Percentiles rank a stretch among this genome's conserved stretches.
These are phyloP conservation scores for Vicia faba DNA, from an alignment of 306 rosid species.

Conservation along the genomic window DNA sequence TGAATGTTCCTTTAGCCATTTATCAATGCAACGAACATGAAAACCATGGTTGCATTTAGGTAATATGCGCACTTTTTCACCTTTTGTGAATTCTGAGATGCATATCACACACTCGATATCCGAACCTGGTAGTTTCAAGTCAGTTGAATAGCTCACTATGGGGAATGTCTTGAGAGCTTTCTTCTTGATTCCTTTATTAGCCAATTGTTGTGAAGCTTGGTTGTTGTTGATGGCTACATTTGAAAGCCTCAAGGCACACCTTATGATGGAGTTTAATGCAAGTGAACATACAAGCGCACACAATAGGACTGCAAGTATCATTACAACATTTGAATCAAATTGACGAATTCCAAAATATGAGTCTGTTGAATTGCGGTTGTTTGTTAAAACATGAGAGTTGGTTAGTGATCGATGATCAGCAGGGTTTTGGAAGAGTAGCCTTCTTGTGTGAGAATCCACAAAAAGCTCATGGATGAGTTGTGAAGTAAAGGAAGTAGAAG, in stretches of 20 bases:
- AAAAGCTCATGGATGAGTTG: slow-evolving; percentile 42
- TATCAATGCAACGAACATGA: slow-evolving; percentile 78
- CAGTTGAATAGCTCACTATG: slow-evolving; percentile 48
- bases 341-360: slow-evolving; percentile 40
- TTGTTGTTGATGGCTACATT: slow-evolving; percentile 42
- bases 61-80: slow-evolving; percentile 64
- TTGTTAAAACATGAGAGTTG: background rate
- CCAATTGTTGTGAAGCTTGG: slow-evolving; percentile 32
- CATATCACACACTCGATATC: slow-evolving; percentile 78
- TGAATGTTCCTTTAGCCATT: slow-evolving; percentile 73
- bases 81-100: slow-evolving; percentile 57
- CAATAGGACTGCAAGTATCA: slow-evolving; percentile 85
- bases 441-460: slow-evolving; percentile 58
- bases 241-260: slow-evolving; percentile 66
- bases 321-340: slow-evolving; percentile 33
- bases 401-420: slow-evolving; percentile 15
- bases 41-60: slow-evolving; percentile 91
- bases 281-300: slow-evolving; percentile 81
- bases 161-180: slow-evolving; percentile 77
- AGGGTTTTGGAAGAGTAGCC: slow-evolving; percentile 48
- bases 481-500: slow-evolving; percentile 45
- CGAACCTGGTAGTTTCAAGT: slow-evolving; percentile 49
- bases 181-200: slow-evolving; percentile 63
- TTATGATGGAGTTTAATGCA: slow-evolving; percentile 50
- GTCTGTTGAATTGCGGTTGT: slow-evolving; percentile 21